Evolutionary conservation across 2,329 filamentous ascomycete genomes (phyloP).

Genomic region (Ilyonectria sp.): DNA sequence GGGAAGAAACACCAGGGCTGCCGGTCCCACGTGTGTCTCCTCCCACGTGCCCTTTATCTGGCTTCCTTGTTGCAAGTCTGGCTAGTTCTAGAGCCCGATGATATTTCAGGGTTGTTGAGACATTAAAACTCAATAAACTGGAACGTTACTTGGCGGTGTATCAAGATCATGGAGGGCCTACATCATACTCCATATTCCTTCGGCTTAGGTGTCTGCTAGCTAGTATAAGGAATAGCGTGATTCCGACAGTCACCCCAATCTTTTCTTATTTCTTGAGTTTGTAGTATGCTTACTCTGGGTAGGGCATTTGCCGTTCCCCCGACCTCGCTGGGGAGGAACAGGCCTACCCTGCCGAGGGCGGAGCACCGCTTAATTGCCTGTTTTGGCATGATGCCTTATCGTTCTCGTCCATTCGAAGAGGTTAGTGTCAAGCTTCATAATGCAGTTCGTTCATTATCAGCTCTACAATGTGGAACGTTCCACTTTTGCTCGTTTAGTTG

Average conservation of each 20-base stretch:
- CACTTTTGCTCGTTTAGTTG: too few relatives aligned
- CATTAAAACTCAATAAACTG: not conserved
- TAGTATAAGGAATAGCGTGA: not conserved
- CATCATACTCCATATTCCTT: not conserved
- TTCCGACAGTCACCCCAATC: not conserved
- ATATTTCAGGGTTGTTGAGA: not conserved
- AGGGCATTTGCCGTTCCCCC: not conserved
- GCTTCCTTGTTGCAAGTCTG: not conserved
- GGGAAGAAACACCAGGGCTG: not conserved
- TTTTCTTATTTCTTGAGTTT: not conserved
- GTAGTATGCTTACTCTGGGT: not conserved
- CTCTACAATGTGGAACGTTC: not conserved
- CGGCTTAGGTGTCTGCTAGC: not conserved
- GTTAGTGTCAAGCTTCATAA: not conserved
- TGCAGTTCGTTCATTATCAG: not conserved
- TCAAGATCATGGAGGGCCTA: not conserved
- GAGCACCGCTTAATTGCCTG: not conserved
- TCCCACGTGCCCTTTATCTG: not conserved
- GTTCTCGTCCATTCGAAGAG: not conserved
- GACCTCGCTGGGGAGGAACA: not conserved
- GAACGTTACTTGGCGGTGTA: not conserved
- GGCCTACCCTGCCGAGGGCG: not conserved
- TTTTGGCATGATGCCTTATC: not conserved
- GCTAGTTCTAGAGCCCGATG: not conserved
- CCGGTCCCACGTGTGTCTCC: not conserved